phyloP scores from a whole-genome alignment of 2,329 filamentous ascomycete genomes.

The Penicillium sp. region DNA sequence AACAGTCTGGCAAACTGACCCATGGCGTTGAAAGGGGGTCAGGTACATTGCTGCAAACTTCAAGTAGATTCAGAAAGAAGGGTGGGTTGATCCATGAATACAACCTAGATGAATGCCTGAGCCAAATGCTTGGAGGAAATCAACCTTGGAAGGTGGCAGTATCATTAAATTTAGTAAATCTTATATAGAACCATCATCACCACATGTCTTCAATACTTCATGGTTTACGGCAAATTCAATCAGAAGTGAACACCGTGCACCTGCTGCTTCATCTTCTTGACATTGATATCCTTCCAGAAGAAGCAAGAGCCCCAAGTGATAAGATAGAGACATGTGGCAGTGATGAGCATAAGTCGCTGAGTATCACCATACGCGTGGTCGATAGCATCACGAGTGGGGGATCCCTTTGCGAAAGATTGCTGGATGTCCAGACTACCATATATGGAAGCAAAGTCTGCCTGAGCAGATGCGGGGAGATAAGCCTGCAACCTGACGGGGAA shows the following conservation, averaged over 20 bases:
- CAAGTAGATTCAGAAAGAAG: too few species aligned
- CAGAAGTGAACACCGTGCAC: conserved; percentile 9
- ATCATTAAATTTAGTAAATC: too few species aligned
- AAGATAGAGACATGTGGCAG: conserved; percentile 9
- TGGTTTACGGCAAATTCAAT: background rate
- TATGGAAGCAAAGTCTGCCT: conserved; percentile 1
- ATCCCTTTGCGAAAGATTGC: conserved; percentile 2
- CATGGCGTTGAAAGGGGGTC: too few species aligned
- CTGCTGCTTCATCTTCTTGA: conserved; percentile 14
- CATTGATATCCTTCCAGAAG: conserved; percentile 9
- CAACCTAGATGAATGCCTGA: too few species aligned
- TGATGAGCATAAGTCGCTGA: conserved; percentile 9
- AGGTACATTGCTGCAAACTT: too few species aligned
- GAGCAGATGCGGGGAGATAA: conserved; percentile 9
- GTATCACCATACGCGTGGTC: conserved; percentile 10
- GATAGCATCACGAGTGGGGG: conserved; percentile 4
- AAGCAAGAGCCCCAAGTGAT: conserved; percentile 10
- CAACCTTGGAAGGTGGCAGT: background rate
- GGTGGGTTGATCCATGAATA: too few species aligned
- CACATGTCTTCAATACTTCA: background rate
- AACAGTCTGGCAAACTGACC: too few species aligned
- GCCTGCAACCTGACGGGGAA: conserved; percentile 10
- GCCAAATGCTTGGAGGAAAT: background rate
- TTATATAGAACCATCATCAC: too few species aligned
- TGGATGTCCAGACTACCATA: conserved; percentile 7